These are phyloP conservation scores for Ustilago tritici DNA, from an alignment of 1,284 basidiomycete genomes.

Conservation along the genomic window DNA sequence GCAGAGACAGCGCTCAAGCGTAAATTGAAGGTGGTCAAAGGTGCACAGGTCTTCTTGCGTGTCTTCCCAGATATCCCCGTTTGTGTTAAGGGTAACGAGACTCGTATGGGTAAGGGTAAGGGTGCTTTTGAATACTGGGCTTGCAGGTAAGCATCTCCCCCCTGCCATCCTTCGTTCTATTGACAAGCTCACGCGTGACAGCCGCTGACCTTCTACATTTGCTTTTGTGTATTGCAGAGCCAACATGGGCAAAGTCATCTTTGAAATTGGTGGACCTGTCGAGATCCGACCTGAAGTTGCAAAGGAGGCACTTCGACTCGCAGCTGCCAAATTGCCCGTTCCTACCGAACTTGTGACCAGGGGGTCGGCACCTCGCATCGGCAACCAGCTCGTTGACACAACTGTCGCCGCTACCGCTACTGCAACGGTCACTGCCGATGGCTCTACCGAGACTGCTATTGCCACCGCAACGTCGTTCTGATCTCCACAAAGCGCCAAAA, in stretches of 20 bases:
- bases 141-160: conserved; percentile 76
- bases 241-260: conserved; percentile 89
- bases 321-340: conserved; percentile 88
- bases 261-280: conserved; percentile 87
- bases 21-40: conserved; percentile 91
- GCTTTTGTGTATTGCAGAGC: conserved; percentile 74
- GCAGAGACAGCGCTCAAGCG: conserved; percentile 90
- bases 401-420: neutral
- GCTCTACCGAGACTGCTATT: neutral
- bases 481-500: neutral
- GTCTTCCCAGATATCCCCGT: conserved; percentile 97
- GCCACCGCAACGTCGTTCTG: neutral
- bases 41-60: conserved; percentile 85
- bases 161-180: neutral
- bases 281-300: conserved; percentile 93
- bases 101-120: conserved; percentile 99
- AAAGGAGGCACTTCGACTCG: conserved; percentile 87
- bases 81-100: conserved; percentile 98
- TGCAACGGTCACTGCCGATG: neutral
- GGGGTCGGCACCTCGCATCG: conserved; percentile 81
- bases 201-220: neutral
- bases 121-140: conserved; percentile 98
- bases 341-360: conserved; percentile 87
- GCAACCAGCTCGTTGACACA: conserved; percentile 70
- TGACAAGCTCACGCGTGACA: neutral